Evolutionary conservation across 805 yeast species (phyloP).

Genomic region (Yarrowia phangngaensis): DNA sequence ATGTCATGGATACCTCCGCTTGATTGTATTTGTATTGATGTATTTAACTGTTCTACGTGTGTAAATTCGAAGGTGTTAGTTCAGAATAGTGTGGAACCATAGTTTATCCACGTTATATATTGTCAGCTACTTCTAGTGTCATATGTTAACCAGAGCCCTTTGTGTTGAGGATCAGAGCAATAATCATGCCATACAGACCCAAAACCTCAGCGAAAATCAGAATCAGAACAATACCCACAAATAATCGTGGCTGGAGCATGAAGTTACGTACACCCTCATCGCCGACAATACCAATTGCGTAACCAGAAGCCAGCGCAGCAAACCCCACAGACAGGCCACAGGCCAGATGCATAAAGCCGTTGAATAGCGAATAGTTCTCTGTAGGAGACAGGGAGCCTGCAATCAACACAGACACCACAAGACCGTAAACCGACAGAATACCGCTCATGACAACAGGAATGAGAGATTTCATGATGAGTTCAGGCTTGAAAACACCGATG

Average conservation of each 20-base stretch:
- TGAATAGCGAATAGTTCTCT: conserved; percentile 76
- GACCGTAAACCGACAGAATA: conserved; percentile 92
- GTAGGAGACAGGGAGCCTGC: conserved; percentile 77
- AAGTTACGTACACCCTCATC: conserved; percentile 87
- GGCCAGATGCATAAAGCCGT: conserved; percentile 97
- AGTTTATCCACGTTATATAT: too few species aligned
- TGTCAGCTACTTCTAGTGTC: too few species aligned
- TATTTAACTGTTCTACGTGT: neutral
- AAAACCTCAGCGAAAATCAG: conserved; percentile 88
- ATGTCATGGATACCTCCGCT: conserved; percentile 41
- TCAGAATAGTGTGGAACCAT: too few species aligned
- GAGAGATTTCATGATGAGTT: conserved; percentile 81
- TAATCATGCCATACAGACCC: conserved; percentile 90
- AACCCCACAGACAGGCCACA: conserved; percentile 96
- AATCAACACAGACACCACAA: conserved; percentile 92
- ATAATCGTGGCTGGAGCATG: conserved; percentile 82
- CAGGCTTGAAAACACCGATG: conserved; percentile 96
- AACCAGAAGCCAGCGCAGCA: conserved; percentile 94
- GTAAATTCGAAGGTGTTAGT: neutral
- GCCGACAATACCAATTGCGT: conserved; percentile 92
- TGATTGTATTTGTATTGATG: conserved; percentile 5
- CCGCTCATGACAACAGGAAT: conserved; percentile 99
- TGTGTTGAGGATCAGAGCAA: conserved; percentile 87
- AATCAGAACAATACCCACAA: conserved; percentile 85
- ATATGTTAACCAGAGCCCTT: conserved; percentile 60